Percentiles rank a stretch among this genome's conserved stretches.
Conservation (phyloP, 257 asterid genomes). For the Solanum dulcamara region DNA sequence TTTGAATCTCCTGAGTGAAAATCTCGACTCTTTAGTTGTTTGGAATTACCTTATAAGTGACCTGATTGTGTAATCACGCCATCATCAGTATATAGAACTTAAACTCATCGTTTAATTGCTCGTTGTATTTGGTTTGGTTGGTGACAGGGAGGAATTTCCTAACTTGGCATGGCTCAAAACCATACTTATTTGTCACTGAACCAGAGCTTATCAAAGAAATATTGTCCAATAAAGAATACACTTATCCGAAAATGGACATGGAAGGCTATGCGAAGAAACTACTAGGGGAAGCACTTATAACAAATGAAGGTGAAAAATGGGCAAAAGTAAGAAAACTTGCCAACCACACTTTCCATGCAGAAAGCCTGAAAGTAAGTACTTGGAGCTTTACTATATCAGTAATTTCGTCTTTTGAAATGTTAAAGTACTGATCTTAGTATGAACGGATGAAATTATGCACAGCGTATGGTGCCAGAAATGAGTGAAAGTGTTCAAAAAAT, state of each 20-base stretch:
- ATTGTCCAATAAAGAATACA: slow-evolving; percentile 32
- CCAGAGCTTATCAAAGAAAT: slow-evolving; percentile 46
- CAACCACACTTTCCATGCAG: slow-evolving; percentile 47
- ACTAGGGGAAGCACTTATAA: slow-evolving; percentile 57
- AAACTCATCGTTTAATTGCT: background rate
- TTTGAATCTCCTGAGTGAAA: background rate
- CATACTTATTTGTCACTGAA: slow-evolving; percentile 47
- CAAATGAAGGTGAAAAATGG: slow-evolving; percentile 63
- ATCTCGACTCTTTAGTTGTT: background rate
- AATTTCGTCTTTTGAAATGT: background rate
- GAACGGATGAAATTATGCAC: background rate
- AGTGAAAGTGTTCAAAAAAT: slow-evolving; percentile 31
- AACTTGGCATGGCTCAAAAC: slow-evolving; percentile 47
- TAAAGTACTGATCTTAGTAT: background rate
- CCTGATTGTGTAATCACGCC: background rate
- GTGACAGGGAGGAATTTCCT: slow-evolving; percentile 39
- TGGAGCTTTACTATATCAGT: background rate
- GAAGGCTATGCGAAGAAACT: slow-evolving; percentile 55
- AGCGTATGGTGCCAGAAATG: slow-evolving; percentile 51
- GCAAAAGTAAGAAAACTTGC: slow-evolving; percentile 48
- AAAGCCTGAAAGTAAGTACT: slow-evolving; percentile 43
- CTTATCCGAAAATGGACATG: slow-evolving; percentile 47
- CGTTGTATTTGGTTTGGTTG: background rate
- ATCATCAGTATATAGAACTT: background rate
- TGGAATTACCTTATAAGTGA: background rate